Percentiles rank a stretch among this genome's conserved stretches.
These are phyloP conservation scores for Meira miltonrushii DNA, from an alignment of 1,284 basidiomycete genomes.

Conservation along the genomic window DNA sequence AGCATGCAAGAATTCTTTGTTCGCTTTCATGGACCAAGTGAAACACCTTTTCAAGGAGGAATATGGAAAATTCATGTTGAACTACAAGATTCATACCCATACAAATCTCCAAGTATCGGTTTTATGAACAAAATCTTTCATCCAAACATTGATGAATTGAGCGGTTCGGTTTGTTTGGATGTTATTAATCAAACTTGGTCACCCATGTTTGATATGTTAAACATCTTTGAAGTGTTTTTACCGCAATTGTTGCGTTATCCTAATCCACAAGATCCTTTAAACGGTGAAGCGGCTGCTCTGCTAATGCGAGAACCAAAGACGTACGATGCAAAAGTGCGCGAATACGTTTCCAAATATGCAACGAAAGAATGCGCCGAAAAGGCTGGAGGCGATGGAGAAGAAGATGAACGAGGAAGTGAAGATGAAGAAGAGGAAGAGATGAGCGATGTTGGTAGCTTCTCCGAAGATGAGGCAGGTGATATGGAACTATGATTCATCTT, in stretches of 20 bases:
- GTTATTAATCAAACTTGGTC: constrained; percentile 47
- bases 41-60: constrained; percentile 91
- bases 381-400: constrained; percentile 25
- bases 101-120: constrained; percentile 96
- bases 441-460: constrained; percentile 48
- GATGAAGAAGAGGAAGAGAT: constrained; percentile 40
- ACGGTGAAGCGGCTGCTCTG: constrained; percentile 92
- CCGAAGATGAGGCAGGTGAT: constrained; percentile 29
- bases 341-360: constrained; percentile 41
- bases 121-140: constrained; percentile 99
- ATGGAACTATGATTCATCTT: constrained; percentile 26
- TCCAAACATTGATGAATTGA: constrained; percentile 93
- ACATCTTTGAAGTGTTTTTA: constrained; percentile 97
- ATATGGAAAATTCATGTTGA: constrained; percentile 99
- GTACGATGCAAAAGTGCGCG: constrained; percentile 43
- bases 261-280: constrained; percentile 94
- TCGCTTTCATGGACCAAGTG: constrained; percentile 83
- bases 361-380: constrained; percentile 26
- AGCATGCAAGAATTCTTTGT: constrained; percentile 99
- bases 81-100: constrained; percentile 97
- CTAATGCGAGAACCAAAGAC: constrained; percentile 92
- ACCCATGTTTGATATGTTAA: constrained; percentile 74
- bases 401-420: constrained; percentile 30
- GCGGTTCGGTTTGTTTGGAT: constrained; percentile 43
- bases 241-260: constrained; percentile 95